These are phyloP conservation scores for Flaveria bidentis DNA, from an alignment of 129 eudicot species.

Conservation along the genomic window DNA sequence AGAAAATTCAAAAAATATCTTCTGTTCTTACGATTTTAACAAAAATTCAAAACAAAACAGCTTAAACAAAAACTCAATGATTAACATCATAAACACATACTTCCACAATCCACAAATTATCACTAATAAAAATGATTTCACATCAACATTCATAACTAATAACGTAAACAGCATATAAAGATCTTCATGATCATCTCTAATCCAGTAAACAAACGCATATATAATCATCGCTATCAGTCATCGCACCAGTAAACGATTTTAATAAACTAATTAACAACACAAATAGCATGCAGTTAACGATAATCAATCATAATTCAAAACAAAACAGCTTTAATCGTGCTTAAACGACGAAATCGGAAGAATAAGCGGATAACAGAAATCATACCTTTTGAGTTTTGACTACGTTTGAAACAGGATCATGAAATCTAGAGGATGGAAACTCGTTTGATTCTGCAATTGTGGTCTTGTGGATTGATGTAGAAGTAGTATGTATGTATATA, in stretches of 20 bases:
- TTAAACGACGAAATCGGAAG: neutral
- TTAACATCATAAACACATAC: neutral
- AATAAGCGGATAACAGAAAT: neutral
- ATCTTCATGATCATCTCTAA: no score
- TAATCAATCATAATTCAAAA: neutral
- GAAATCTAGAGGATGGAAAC: constrained; percentile 10
- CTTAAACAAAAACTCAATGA: neutral
- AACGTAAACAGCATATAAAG: no score
- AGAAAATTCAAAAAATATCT: no score
- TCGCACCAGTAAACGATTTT: no score
- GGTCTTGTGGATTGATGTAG: neutral
- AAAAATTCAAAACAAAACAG: neutral
- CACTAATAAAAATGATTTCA: neutral
- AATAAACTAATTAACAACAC: no score
- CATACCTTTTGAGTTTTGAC: constrained; percentile 26
- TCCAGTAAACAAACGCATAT: neutral
- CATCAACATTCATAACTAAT: neutral
- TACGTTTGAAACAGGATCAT: constrained; percentile 16
- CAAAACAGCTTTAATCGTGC: neutral
- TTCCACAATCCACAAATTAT: neutral
- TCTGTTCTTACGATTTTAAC: neutral
- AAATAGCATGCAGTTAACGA: neutral
- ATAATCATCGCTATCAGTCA: no score
- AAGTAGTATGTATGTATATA: constrained; percentile 1
- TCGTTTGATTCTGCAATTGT: constrained; percentile 1